Conservation (phyloP, 1,139 yeast genomes). For the Taphrina sp. region DNA sequence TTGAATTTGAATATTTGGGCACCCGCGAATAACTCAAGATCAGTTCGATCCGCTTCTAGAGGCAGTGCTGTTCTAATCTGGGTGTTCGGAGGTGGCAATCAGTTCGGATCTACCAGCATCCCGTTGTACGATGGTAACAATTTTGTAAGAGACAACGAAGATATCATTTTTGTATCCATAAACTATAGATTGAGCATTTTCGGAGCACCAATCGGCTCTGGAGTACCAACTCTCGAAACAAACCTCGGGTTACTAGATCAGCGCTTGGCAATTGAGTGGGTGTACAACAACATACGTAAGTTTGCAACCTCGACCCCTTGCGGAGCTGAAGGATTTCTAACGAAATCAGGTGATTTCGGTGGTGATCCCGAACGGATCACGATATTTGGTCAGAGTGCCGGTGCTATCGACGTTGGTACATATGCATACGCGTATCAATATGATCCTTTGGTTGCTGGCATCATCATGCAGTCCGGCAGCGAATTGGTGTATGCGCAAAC, state of each 20-base stretch:
- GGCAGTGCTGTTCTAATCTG: constrained; percentile 25
- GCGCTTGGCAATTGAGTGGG: constrained; percentile 46
- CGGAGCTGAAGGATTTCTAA: too few species aligned
- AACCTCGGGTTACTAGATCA: constrained; percentile 46
- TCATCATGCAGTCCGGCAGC: constrained; percentile 30
- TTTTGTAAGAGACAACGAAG: constrained; percentile 15
- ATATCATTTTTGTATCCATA: constrained; percentile 15
- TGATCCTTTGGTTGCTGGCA: constrained; percentile 26
- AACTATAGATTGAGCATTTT: constrained; percentile 23
- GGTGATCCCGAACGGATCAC: constrained; percentile 46
- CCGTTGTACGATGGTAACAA: constrained; percentile 20
- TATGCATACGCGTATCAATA: constrained; percentile 20
- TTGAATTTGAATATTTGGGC: constrained; percentile 28
- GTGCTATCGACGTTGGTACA: constrained; percentile 41
- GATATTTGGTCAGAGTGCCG: constrained; percentile 47
- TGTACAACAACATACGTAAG: constrained; percentile 42
- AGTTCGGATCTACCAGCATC: constrained; percentile 15
- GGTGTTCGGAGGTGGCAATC: constrained; percentile 24
- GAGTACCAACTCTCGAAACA: constrained; percentile 21
- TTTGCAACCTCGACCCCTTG: too few species aligned
- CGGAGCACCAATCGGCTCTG: constrained; percentile 28
- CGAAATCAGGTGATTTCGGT: too few species aligned
- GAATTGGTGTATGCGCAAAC: constrained; percentile 21
- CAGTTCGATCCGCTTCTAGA: too few species aligned
- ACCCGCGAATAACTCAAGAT: constrained; percentile 7